phyloP scores from a whole-genome alignment of 768 basidiomycete species.

The Dioszegia hungarica region DNA sequence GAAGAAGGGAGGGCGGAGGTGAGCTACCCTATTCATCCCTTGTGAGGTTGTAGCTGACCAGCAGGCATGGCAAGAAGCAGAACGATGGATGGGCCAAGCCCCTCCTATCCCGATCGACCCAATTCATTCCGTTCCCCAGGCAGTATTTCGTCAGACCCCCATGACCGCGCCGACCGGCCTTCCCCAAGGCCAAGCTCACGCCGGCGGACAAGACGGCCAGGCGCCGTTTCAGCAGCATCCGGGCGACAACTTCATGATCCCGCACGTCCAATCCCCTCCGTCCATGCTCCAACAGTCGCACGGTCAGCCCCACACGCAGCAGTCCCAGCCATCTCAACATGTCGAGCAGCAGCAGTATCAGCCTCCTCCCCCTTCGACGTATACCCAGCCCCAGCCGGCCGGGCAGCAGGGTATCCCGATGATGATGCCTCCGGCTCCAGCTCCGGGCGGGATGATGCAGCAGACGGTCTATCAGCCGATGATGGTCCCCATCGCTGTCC shows the following conservation, averaged over 20 bases:
- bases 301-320: no score
- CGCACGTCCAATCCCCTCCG: neutral
- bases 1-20: constrained; percentile 46
- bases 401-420: neutral
- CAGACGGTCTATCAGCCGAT: constrained; percentile 7
- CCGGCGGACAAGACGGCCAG: neutral
- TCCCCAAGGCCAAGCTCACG: no score
- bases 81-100: constrained; percentile 43
- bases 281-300: no score
- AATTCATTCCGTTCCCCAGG: constrained; percentile 26
- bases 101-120: constrained; percentile 48
- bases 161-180: constrained; percentile 7
- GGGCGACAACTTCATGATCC: neutral
- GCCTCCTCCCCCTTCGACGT: neutral
- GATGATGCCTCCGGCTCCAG: neutral
- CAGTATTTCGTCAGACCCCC: constrained; percentile 32
- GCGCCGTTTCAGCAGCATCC: constrained; percentile 10
- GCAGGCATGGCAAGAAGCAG: constrained; percentile 46
- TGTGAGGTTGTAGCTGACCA: constrained; percentile 6
- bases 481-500: neutral
- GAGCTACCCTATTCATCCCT: neutral
- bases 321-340: neutral
- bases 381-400: constrained; percentile 1
- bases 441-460: neutral
- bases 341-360: constrained; percentile 6